Evolutionary conservation across 371 early-diverging fungal species (phyloP).

Genomic region (Dipsacomyces acuminosporus): DNA sequence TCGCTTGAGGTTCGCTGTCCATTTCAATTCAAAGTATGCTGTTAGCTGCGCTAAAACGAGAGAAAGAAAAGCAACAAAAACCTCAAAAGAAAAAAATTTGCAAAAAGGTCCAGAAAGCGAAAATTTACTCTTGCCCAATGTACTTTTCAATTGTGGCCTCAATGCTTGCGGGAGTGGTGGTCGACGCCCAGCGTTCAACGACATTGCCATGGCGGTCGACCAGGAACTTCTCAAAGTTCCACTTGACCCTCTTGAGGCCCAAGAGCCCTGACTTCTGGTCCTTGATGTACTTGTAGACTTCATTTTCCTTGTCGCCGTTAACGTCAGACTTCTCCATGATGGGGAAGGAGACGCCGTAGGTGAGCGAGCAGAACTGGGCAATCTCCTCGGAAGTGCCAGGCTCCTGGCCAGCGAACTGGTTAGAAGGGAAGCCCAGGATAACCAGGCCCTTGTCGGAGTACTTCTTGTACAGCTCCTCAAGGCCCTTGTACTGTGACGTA

Average conservation of each 20-base stretch:
- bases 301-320: slow-evolving; percentile 69
- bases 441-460: slow-evolving; percentile 73
- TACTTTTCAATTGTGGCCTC: slow-evolving; percentile 23
- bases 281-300: slow-evolving; percentile 72
- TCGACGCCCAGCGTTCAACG: slow-evolving; percentile 53
- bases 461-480: slow-evolving; percentile 76
- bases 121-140: neutral
- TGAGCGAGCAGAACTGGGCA: slow-evolving; percentile 57
- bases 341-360: slow-evolving; percentile 72
- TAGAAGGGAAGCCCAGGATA: slow-evolving; percentile 83
- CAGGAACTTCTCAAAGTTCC: slow-evolving; percentile 67
- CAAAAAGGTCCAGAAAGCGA: no score
- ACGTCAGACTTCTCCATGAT: slow-evolving; percentile 85
- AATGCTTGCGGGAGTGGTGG: slow-evolving; percentile 41
- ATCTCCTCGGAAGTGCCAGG: slow-evolving; percentile 59
- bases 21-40: no score
- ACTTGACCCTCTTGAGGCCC: slow-evolving; percentile 63
- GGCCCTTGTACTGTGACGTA: slow-evolving; percentile 78
- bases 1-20: no score
- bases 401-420: slow-evolving; percentile 85
- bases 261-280: slow-evolving; percentile 57
- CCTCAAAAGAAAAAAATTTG: neutral
- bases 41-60: neutral
- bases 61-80: neutral
- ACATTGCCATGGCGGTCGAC: slow-evolving; percentile 53